Percentiles rank a stretch among this genome's conserved stretches.
Evolutionary conservation across 2,329 filamentous ascomycete species (phyloP).

Genomic region (Ceratocystis eucalypticola): DNA sequence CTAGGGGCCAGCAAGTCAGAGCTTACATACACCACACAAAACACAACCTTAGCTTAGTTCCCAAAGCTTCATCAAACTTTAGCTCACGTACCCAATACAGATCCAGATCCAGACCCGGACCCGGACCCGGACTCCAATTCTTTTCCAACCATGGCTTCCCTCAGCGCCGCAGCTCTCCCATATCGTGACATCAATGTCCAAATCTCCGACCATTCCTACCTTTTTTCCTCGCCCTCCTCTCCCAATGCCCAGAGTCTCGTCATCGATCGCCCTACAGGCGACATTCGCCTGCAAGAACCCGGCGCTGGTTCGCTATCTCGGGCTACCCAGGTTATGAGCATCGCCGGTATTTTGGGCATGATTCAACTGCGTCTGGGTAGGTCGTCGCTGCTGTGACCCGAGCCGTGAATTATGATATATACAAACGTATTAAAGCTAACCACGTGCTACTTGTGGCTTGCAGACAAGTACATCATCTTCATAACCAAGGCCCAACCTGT

Average conservation of each 20-base stretch:
- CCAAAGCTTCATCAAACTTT: not conserved
- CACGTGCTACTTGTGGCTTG: not conserved
- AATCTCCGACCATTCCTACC: conserved; percentile 81
- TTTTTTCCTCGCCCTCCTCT: conserved; percentile 90
- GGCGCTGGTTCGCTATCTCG: conserved; percentile 63
- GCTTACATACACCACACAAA: not conserved
- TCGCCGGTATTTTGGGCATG: conserved; percentile 86
- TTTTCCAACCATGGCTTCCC: conserved; percentile 28
- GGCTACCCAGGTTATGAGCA: conserved; percentile 63
- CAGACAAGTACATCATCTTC: conserved; percentile 89
- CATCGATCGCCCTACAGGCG: conserved; percentile 82
- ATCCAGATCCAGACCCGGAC: not conserved
- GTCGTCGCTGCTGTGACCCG: conserved; percentile 21
- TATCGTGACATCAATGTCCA: conserved; percentile 97
- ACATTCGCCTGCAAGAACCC: conserved; percentile 73
- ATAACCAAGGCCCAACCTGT: conserved; percentile 90
- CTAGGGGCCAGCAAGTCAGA: not conserved
- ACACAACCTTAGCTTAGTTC: not conserved
- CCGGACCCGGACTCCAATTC: not conserved
- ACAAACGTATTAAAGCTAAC: not conserved
- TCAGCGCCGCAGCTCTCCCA: conserved; percentile 39
- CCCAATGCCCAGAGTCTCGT: conserved; percentile 77
- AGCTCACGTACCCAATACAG: not conserved
- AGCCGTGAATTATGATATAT: too few relatives aligned
- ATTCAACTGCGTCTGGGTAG: conserved; percentile 85